phyloP scores from a whole-genome alignment of 257 asterid species.

The Solanum rostratum region DNA sequence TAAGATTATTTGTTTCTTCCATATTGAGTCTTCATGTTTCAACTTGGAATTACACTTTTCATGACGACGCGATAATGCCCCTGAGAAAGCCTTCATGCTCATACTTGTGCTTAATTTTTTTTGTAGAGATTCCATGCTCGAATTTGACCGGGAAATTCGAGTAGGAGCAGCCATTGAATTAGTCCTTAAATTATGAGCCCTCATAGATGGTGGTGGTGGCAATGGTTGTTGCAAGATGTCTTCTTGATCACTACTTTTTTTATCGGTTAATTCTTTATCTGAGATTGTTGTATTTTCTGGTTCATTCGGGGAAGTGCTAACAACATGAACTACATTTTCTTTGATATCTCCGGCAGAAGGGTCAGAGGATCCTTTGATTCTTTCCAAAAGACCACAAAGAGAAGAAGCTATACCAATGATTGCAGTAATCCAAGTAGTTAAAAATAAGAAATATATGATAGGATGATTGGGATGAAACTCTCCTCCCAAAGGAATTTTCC shows the following conservation, averaged over 20 bases:
- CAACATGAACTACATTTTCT: background rate
- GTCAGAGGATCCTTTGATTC: constrained; percentile 10
- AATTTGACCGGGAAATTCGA: constrained; percentile 14
- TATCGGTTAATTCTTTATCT: background rate
- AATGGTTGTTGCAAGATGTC: constrained; percentile 9
- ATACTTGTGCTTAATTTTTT: constrained; percentile 29
- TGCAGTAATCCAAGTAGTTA: constrained; percentile 18
- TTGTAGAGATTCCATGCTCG: constrained; percentile 4
- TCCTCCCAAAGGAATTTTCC: constrained; percentile 25
- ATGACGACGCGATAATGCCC: background rate
- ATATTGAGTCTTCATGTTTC: constrained; percentile 66
- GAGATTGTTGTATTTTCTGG: background rate
- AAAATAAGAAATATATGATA: constrained; percentile 8
- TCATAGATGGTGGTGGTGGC: constrained; percentile 31
- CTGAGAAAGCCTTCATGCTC: constrained; percentile 35
- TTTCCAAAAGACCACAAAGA: constrained; percentile 39
- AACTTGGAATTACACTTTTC: constrained; percentile 19
- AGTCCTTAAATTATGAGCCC: background rate
- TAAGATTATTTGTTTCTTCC: constrained; percentile 78
- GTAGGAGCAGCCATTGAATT: background rate
- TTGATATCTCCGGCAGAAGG: background rate
- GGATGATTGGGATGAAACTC: constrained; percentile 9
- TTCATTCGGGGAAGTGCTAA: background rate
- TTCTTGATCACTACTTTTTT: background rate
- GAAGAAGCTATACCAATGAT: constrained; percentile 30